Evolutionary conservation across 805 yeast genomes (phyloP).

Genomic region (Candida vaughaniae): DNA sequence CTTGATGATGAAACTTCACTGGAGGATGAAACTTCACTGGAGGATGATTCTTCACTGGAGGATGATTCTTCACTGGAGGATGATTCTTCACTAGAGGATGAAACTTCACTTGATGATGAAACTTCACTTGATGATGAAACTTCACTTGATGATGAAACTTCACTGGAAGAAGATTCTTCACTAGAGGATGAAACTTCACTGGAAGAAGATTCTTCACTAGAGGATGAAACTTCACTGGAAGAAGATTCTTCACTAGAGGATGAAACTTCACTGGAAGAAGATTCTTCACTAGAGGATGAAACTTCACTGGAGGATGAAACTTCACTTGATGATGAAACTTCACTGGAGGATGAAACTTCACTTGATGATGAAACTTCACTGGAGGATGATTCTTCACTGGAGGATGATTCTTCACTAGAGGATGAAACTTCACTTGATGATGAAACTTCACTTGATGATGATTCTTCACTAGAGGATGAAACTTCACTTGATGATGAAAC

Average conservation of each 20-base stretch:
- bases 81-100: conserved; percentile 9
- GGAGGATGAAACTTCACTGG: conserved; percentile 5
- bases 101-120: conserved; percentile 1
- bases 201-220: conserved; percentile 4
- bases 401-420: conserved; percentile 7
- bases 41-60: conserved; percentile 4
- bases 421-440: conserved; percentile 5
- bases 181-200: conserved; percentile 6
- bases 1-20: too few species aligned
- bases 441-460: too few species aligned
- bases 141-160: conserved; percentile 8
- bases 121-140: conserved; percentile 4
- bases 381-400: too few species aligned
- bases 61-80: conserved; percentile 4
- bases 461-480: conserved; percentile 1
- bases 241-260: conserved; percentile 9
- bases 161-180: background rate
- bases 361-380: conserved; percentile 4
- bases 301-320: conserved; percentile 2
- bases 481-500: conserved; percentile 3
- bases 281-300: conserved; percentile 5
- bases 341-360: conserved; percentile 6
- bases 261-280: background rate
- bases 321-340: conserved; percentile 6
- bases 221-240: conserved; percentile 4